Percentiles rank a stretch among this genome's conserved stretches.
Evolutionary conservation across 805 yeast species (phyloP).

Genomic region (Cyberlindnera nakhonratchasimensis): DNA sequence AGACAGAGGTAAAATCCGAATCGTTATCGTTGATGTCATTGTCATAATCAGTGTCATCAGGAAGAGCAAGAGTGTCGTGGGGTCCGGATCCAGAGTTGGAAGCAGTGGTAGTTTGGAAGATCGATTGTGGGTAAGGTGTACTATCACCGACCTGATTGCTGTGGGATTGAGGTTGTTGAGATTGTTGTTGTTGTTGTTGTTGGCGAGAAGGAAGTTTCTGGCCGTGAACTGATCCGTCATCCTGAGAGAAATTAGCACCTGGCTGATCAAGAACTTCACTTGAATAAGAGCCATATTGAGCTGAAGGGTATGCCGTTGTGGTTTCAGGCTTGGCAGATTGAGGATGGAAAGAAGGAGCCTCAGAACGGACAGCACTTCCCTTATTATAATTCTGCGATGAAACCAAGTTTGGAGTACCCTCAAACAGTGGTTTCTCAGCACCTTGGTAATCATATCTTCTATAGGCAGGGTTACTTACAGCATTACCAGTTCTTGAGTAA

Average conservation of each 20-base stretch:
- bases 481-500: slow-evolving; percentile 19
- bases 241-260: neutral
- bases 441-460: slow-evolving; percentile 15
- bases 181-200: too few species aligned
- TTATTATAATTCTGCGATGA: slow-evolving; percentile 24
- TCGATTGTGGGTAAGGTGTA: slow-evolving; percentile 11
- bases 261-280: neutral
- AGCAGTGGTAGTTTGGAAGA: slow-evolving; percentile 5
- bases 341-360: slow-evolving; percentile 22
- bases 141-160: neutral
- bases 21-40: slow-evolving; percentile 29
- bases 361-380: slow-evolving; percentile 24
- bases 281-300: slow-evolving; percentile 11
- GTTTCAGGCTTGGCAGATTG: slow-evolving; percentile 27
- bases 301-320: slow-evolving; percentile 17
- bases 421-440: slow-evolving; percentile 3
- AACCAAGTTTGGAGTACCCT: slow-evolving; percentile 28
- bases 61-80: neutral
- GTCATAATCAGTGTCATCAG: slow-evolving; percentile 20
- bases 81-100: neutral
- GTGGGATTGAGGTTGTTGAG: neutral
- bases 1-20: slow-evolving; percentile 74
- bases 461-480: slow-evolving; percentile 10
- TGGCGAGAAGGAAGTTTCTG: neutral
- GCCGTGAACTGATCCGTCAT: neutral